Base-by-base conservation (phyloP, 176 grass and related monocot species). In the Phoenix roebelenii region DNA sequence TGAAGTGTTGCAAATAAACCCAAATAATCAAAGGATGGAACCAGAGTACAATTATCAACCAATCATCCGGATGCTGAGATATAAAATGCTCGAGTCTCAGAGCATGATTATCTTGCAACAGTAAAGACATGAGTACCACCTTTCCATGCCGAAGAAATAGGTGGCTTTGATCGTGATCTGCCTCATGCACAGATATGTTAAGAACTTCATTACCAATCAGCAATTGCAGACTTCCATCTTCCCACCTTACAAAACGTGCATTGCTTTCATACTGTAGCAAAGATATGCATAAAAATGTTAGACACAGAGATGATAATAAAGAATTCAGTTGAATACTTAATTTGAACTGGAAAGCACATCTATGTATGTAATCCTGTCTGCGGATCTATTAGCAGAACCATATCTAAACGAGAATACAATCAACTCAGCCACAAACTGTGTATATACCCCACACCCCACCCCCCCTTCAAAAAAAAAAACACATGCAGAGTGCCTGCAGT, bases 161-260 rank as follows among this genome's bases (percentile, higher is more conserved):
- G 77, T 97, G 93, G 58, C 81, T 88, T 72, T 97, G 93, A 58
- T 97, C 93, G 66, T 88, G 87, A 76, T 79, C 70, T 26, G 85
- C 83, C 61, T 97, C 93, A 75, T 97, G 78, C 68, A 91, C 81
- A 50, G 93, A 97, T 78, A 97, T 97, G 64, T 97, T 84, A 70
- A 97, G 87, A 78, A 97, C 93, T 85, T 97, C 93, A 57, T 97
- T 97, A 15, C 93, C 93, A 71, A 97, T 97, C 63, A 97, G 55
- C 53, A 97, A 77, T 54, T 97, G 93, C 69, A 91, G 76, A 69
- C 51, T 88, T 62, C 87, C 93, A 83, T 97, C 93, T 77, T 97
- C 91, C 87, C 93, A 97, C 83, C 84, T 91, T 30, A 97, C 93
- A 83, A 91, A 83, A 10, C 93, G 82, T 58, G 93, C 93, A 85